Base-by-base conservation (phyloP, 1,284 basidiomycete species). In the Gomphus sp. region DNA sequence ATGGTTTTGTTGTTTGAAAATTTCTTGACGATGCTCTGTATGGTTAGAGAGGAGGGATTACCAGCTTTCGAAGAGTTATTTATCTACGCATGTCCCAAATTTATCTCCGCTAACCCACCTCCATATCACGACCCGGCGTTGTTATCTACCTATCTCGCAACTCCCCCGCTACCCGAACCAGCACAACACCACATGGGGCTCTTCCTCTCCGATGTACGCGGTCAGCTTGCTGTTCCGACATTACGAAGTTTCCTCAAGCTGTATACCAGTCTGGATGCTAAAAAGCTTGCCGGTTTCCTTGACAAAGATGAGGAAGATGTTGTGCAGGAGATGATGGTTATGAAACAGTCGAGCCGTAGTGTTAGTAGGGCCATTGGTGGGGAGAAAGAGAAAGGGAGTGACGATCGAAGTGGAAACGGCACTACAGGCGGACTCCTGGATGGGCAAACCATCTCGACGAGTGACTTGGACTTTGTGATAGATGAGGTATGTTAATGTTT, bases 401-500 rank as follows among this genome's bases (percentile, higher is more conserved):
- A 56, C 5, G 39, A 52, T 10, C 31, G 55, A 28, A 16, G 51
- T 36, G 70, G 68, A 33, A 66, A 66, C 59, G 72, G 61, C 25
- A 72, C 77, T 58, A 79, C 76, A 36, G 81, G 87, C 52, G 76
- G 69, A 1, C 65, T 98, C 51, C 75, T 98, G 60, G 89, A 92
- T 63, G 95, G 95, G 1, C 83, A 93, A 69, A 85, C 85, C 66
- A 88, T 94, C 66, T 87, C 87, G 33, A 94, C 92, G 56, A 93
- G 91, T 73, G 95, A 98, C 73, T 73, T 98, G 65, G 95, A 97
- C 72, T 98, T 98, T 68, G 89, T 91, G 59, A 95, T 98, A 66
- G 88, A 96, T 64, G 91, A 91, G 73, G 92, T 93, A 65, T 74
- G 43, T 45, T 25, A 33, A 34, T 43, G 49, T 37, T 18, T 56